These are phyloP conservation scores for Myxozyma neglecta DNA, from an alignment of 805 yeast species.

Conservation along the genomic window DNA sequence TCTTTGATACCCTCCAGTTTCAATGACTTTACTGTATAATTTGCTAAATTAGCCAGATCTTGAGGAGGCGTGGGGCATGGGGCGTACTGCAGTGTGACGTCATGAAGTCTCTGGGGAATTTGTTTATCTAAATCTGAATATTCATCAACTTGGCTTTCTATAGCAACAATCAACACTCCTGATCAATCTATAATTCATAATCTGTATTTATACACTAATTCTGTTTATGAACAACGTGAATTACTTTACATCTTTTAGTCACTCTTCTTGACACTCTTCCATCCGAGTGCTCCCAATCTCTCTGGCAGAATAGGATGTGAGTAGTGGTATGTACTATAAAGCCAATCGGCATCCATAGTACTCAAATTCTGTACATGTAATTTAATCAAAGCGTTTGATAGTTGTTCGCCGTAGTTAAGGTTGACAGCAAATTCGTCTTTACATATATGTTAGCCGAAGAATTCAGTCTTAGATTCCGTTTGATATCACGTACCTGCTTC, in stretches of 20 bases:
- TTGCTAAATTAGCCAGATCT: too few relatives aligned
- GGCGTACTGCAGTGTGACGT: too few relatives aligned
- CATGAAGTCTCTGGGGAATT: too few relatives aligned
- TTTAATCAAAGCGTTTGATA: slow-evolving; percentile 70
- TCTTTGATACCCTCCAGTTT: too few relatives aligned
- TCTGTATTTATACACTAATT: neutral
- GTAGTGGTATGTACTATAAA: slow-evolving; percentile 83
- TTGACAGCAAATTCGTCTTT: slow-evolving; percentile 54
- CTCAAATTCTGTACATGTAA: slow-evolving; percentile 79
- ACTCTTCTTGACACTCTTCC: slow-evolving; percentile 24
- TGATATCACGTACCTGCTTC: slow-evolving; percentile 75
- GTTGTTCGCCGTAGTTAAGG: slow-evolving; percentile 66
- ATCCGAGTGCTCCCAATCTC: slow-evolving; percentile 73
- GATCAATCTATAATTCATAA: neutral
- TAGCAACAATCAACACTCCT: neutral
- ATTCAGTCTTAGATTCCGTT: neutral
- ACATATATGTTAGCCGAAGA: neutral
- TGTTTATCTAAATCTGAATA: too few relatives aligned
- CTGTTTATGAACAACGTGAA: neutral
- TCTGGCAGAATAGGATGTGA: slow-evolving; percentile 92
- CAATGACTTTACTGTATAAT: too few relatives aligned
- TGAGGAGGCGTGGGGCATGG: too few relatives aligned
- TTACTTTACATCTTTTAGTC: slow-evolving; percentile 4
- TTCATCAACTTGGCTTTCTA: too few relatives aligned
- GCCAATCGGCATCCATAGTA: slow-evolving; percentile 85